Conservation (phyloP, 1,284 basidiomycete species). For the Fomitopsis betulina region DNA sequence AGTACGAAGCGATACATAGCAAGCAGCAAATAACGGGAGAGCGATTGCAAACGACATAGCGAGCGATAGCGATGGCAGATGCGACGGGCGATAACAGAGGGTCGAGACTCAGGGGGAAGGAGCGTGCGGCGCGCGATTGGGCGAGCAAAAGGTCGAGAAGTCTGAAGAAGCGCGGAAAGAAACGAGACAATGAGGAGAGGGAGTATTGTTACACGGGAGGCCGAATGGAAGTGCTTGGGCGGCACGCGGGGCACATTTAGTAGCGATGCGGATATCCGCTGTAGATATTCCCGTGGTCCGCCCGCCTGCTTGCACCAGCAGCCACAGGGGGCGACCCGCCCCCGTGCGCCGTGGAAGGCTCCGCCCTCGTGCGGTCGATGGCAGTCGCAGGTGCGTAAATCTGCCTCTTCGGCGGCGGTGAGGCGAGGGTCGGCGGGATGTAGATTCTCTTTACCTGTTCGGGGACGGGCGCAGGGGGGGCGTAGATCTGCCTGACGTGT, state of each 20-base stretch:
- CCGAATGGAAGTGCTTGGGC: neutral
- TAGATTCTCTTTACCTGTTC: neutral
- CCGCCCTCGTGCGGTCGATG: neutral
- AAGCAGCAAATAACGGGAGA: neutral
- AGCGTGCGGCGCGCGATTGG: neutral
- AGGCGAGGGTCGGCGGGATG: neutral
- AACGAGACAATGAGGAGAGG: neutral
- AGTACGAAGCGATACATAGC: constrained; percentile 1
- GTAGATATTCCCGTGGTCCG: neutral
- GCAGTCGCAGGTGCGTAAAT: neutral
- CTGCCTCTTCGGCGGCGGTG: neutral
- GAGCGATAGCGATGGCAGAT: neutral
- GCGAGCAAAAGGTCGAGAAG: neutral
- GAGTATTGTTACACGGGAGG: neutral
- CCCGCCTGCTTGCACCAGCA: neutral
- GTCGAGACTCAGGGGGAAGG: neutral
- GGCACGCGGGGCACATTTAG: neutral
- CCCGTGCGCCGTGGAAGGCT: neutral
- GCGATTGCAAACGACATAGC: neutral
- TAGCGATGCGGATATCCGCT: neutral
- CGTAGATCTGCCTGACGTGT: neutral
- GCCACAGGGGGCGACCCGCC: neutral
- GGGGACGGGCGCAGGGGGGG: neutral
- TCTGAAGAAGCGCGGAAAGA: neutral
- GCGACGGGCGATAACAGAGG: neutral